Base-by-base conservation (phyloP, 441 rosid genomes). In the Geranium incanum region DNA sequence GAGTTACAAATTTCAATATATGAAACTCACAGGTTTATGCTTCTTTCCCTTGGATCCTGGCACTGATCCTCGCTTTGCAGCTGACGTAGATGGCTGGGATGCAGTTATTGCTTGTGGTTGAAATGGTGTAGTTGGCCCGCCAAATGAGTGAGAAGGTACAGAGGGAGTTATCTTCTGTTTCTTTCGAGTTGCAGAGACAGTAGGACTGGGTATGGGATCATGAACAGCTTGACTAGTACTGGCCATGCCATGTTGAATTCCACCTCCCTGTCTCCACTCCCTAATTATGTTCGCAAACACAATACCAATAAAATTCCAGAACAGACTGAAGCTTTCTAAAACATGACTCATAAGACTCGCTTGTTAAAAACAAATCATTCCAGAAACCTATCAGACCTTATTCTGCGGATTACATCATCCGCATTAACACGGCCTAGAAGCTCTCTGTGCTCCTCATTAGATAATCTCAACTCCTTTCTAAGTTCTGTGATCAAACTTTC, bases 361-460 rank as follows among this genome's bases (percentile, higher is more conserved):
- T 57, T 15, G 63, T 3, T 12, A 57, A 57, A 57, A 57, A 2
- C 63, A 57, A 15, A 57, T 18, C 63, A 57, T 57, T 7, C 23
- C 63, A 16, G 19, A 57, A 57, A 5, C 6, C 3, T 57, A 57
- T 6, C 83, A 79, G 57, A 95, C 99, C 99, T 95, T 85, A 95
- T 95, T 75, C 92, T 83, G 65, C 82, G 83, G 77, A 95, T 89
- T 71, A 84, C 78, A 71, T 95, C 97, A 78, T 95, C 99, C 12
- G 94, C 83, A 80, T 93, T 87, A 79, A 89, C 98, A 81, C 91
- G 82, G 48, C 95, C 80, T 52, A 95, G 80, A 71, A 93, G 89
- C 82, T 84, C 91, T 73, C 98, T 85, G 70, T 95, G 98, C 81
- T 95, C 97, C 84, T 95, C 95, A 84, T 95, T 97, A 73, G 99